Conservation (phyloP, 306 rosid genomes). For the Corylus americana region DNA sequence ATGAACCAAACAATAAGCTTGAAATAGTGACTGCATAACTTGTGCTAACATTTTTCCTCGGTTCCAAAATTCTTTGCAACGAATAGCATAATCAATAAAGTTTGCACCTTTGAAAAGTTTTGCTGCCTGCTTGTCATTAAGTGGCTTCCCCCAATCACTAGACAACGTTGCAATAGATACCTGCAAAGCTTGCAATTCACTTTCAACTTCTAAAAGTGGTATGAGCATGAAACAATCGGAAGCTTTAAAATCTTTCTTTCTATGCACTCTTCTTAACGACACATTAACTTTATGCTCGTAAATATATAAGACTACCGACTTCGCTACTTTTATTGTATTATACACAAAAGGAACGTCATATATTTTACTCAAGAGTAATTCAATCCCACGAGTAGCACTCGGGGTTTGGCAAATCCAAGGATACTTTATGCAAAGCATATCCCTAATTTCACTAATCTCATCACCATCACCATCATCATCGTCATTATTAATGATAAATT, state of each 20-base stretch:
- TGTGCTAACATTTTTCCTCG: neutral
- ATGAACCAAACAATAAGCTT: neutral
- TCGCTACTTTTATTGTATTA: neutral
- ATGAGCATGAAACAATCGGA: neutral
- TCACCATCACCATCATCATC: neutral
- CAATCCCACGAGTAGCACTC: neutral
- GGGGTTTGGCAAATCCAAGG: neutral
- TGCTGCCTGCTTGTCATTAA: neutral
- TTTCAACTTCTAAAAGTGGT: neutral
- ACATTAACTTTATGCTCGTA: neutral
- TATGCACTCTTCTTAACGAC: neutral
- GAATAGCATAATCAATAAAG: neutral
- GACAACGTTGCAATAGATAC: neutral
- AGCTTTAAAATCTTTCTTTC: too few species aligned
- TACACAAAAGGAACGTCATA: accelerated
- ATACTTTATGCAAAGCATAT: neutral
- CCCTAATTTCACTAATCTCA: too few species aligned
- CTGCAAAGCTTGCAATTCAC: neutral
- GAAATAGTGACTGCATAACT: neutral
- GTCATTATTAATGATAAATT: neutral
- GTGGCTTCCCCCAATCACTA: neutral
- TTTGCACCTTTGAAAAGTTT: neutral
- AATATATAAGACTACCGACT: neutral
- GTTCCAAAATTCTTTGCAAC: neutral
- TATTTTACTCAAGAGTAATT: neutral